Percentiles rank a stretch among this genome's conserved stretches.
phyloP scores from a whole-genome alignment of 129 eudicot genomes.

The Lactuca sativa region DNA sequence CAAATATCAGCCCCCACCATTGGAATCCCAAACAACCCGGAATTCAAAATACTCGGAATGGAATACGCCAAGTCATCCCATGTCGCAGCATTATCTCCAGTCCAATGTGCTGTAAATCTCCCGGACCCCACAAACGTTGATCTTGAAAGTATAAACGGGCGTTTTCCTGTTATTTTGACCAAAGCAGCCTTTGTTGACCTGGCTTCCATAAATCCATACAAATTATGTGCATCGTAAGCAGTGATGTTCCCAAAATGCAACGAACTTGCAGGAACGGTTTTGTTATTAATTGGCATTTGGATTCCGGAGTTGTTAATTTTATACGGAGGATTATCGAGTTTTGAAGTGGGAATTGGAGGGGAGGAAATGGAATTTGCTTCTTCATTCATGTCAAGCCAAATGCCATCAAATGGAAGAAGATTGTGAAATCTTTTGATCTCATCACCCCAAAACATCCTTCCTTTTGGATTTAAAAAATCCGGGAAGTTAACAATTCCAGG shows the following conservation, averaged over 20 bases:
- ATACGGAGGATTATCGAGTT: constrained; percentile 80
- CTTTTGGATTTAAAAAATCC: constrained; percentile 69
- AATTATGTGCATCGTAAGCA: constrained; percentile 76
- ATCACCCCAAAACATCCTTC: constrained; percentile 53
- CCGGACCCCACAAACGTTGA: constrained; percentile 92
- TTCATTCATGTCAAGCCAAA: constrained; percentile 97
- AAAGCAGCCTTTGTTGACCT: constrained; percentile 57
- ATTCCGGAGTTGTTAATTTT: constrained; percentile 63
- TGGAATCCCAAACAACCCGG: constrained; percentile 76
- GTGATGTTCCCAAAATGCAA: constrained; percentile 61
- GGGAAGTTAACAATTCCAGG: constrained; percentile 79
- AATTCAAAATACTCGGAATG: constrained; percentile 69
- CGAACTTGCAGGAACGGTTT: constrained; percentile 72
- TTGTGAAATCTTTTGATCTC: constrained; percentile 58
- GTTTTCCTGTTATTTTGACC: constrained; percentile 43
- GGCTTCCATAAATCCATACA: constrained; percentile 77
- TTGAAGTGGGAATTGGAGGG: constrained; percentile 47
- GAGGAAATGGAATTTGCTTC: constrained; percentile 65
- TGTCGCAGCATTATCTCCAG: constrained; percentile 86
- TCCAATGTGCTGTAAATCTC: constrained; percentile 82
- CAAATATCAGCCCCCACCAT: constrained; percentile 96
- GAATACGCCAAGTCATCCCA: constrained; percentile 87
- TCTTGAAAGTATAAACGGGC: constrained; percentile 72
- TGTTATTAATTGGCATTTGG: constrained; percentile 43
- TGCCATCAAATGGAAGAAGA: constrained; percentile 64